Evolutionary conservation across 1,284 basidiomycete genomes (phyloP).

Genomic region (Pascua sp.): DNA sequence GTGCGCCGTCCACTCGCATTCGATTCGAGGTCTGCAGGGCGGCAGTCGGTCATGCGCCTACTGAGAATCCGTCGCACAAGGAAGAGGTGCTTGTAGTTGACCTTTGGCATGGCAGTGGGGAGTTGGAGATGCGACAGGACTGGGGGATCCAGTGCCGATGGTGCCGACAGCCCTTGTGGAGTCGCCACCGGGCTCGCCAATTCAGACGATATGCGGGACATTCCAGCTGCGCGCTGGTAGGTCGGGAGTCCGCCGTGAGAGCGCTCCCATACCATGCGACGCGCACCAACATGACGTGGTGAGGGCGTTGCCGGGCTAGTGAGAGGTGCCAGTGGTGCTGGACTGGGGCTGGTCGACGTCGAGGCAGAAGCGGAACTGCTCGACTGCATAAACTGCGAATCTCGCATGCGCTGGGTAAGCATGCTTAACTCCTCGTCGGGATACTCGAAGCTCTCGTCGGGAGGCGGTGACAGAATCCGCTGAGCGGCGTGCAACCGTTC

Average conservation of each 20-base stretch:
- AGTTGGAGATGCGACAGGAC: slow-evolving; percentile 36
- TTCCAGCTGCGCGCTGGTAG: slow-evolving; percentile 11
- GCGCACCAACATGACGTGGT: slow-evolving; percentile 2
- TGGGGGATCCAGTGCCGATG: slow-evolving; percentile 12
- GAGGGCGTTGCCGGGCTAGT: background rate
- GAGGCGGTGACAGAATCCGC: slow-evolving; percentile 5
- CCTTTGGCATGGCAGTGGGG: slow-evolving; percentile 34
- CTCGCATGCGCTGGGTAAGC: no score
- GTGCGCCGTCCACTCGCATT: background rate
- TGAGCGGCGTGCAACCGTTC: slow-evolving; percentile 20
- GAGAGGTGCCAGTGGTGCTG: background rate
- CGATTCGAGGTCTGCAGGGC: slow-evolving; percentile 12
- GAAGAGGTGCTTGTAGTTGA: slow-evolving; percentile 47
- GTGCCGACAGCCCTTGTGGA: background rate
- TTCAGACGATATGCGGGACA: background rate
- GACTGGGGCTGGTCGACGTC: no score
- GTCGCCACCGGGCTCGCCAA: background rate
- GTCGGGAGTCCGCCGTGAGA: slow-evolving; percentile 13
- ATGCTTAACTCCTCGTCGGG: slow-evolving; percentile 15
- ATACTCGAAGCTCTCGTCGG: slow-evolving; percentile 26
- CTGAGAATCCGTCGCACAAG: slow-evolving; percentile 36
- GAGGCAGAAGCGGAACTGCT: no score
- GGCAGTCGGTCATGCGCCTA: slow-evolving; percentile 28
- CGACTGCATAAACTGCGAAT: no score
- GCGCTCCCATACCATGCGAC: slow-evolving; percentile 15